A percentile compares a stretch with the other conserved stretches of the same genome.
Conservation (phyloP, 1,139 yeast genomes). For the Nakaseomyces delphensis region DNA sequence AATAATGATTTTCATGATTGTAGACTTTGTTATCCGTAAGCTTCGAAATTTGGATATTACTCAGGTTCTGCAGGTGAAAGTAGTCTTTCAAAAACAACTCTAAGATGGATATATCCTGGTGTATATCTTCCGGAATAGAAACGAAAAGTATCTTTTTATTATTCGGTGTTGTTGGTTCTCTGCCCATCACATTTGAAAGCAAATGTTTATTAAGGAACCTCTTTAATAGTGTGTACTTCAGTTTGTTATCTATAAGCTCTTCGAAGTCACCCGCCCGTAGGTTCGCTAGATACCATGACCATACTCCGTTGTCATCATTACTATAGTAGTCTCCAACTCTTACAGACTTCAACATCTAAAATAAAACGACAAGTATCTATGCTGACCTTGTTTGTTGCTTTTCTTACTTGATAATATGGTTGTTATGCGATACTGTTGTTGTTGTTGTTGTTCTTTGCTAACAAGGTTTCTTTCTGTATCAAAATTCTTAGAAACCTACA, state of each 20-base stretch:
- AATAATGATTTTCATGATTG: slow-evolving; percentile 30
- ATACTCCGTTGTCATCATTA: slow-evolving; percentile 30
- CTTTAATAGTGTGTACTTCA: slow-evolving; percentile 24
- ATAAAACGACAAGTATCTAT: background rate
- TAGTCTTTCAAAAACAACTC: slow-evolving; percentile 28
- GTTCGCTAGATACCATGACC: slow-evolving; percentile 31
- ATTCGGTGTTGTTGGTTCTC: background rate
- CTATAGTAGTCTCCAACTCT: slow-evolving; percentile 27
- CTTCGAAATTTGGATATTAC: slow-evolving; percentile 26
- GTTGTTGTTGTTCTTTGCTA: too few species aligned
- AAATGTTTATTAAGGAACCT: slow-evolving; percentile 20
- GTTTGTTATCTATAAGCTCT: slow-evolving; percentile 24
- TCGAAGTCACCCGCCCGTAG: slow-evolving; percentile 31
- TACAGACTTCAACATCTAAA: slow-evolving; percentile 22
- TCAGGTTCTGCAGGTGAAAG: slow-evolving; percentile 25
- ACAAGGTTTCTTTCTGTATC: too few species aligned
- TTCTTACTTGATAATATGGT: too few species aligned
- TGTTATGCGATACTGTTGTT: too few species aligned
- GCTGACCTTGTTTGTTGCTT: too few species aligned
- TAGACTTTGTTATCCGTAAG: slow-evolving; percentile 21
- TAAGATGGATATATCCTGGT: slow-evolving; percentile 24
- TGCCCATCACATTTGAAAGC: slow-evolving; percentile 6
- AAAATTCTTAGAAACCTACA: too few species aligned
- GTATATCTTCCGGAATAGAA: slow-evolving; percentile 30
- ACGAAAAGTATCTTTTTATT: slow-evolving; percentile 25